phyloP scores from a whole-genome alignment of 2,329 filamentous ascomycete genomes.

The Xylariaceae sp. region DNA sequence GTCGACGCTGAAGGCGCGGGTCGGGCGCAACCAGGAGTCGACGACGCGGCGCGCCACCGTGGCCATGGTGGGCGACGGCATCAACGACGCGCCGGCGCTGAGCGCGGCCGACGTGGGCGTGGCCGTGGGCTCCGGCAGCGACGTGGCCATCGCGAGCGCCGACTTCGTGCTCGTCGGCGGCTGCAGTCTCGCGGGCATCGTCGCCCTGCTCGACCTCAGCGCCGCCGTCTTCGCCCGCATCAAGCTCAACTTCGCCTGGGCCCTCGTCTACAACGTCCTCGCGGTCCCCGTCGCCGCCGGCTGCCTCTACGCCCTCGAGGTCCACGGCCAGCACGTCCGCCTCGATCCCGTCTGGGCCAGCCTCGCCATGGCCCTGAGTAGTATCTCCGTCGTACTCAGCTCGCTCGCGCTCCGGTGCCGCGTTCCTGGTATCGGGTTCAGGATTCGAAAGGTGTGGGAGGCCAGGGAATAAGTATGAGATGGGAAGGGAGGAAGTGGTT shows the following conservation, averaged over 20 bases:
- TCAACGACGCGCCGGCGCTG: conserved; percentile 85
- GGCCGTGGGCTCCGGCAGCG: conserved; percentile 80
- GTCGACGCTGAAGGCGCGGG: conserved; percentile 47
- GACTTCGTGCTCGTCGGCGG: conserved; percentile 81
- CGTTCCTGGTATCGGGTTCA: conserved; percentile 42
- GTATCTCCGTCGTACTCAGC: conserved; percentile 84
- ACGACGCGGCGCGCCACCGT: conserved; percentile 54
- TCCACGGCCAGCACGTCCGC: conserved; percentile 58
- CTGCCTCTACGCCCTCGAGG: conserved; percentile 64
- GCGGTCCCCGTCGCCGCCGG: conserved; percentile 82
- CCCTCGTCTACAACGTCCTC: conserved; percentile 77
- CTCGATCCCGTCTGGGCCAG: conserved; percentile 84
- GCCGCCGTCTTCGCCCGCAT: conserved; percentile 75
- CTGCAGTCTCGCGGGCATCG: conserved; percentile 64
- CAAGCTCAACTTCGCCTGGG: conserved; percentile 85
- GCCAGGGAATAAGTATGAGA: background rate
- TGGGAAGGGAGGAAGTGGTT: background rate
- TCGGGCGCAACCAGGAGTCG: conserved; percentile 21
- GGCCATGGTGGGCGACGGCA: conserved; percentile 87
- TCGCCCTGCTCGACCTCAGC: conserved; percentile 74
- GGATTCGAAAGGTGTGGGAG: conserved; percentile 13
- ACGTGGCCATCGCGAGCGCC: conserved; percentile 80
- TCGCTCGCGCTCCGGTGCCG: conserved; percentile 69
- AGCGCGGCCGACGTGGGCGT: conserved; percentile 81
- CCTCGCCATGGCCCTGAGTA: conserved; percentile 90